phyloP scores from a whole-genome alignment of 2,329 filamentous ascomycete genomes.

The Microdochium nivale region DNA sequence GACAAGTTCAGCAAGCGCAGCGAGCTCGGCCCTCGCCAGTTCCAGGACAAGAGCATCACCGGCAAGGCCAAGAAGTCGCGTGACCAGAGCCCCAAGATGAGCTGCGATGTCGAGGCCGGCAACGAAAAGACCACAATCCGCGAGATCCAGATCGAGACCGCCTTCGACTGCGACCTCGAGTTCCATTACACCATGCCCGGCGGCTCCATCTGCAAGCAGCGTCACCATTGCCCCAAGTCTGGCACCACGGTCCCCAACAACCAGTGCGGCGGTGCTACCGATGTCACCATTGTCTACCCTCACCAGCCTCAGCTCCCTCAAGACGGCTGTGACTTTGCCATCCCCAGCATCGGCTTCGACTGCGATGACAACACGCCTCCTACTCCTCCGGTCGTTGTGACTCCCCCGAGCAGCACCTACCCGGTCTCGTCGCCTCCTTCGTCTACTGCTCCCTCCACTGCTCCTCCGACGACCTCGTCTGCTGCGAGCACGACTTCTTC shows the following conservation, averaged over 20 bases:
- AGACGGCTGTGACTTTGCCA: slow-evolving; percentile 58
- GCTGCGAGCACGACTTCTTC: slow-evolving; percentile 13
- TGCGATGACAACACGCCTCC: slow-evolving; percentile 39
- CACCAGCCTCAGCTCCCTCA: slow-evolving; percentile 48
- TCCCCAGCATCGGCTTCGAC: slow-evolving; percentile 69
- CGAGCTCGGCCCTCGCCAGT: slow-evolving; percentile 39
- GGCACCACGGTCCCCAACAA: slow-evolving; percentile 70
- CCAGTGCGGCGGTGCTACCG: slow-evolving; percentile 86
- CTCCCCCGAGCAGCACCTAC: slow-evolving; percentile 7
- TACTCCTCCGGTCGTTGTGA: slow-evolving; percentile 7
- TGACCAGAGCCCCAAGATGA: slow-evolving; percentile 48
- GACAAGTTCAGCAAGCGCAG: slow-evolving; percentile 51
- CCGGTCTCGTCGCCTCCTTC: slow-evolving; percentile 12
- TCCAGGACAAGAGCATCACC: slow-evolving; percentile 52
- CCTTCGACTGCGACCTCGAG: slow-evolving; percentile 71
- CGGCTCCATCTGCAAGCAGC: slow-evolving; percentile 74
- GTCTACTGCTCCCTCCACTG: too few relatives aligned
- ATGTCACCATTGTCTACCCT: slow-evolving; percentile 63
- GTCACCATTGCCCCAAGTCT: slow-evolving; percentile 53
- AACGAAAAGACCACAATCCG: slow-evolving; percentile 64
- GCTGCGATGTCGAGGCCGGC: slow-evolving; percentile 31
- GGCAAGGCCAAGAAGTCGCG: slow-evolving; percentile 40
- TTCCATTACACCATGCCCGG: slow-evolving; percentile 85
- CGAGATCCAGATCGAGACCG: slow-evolving; percentile 62
- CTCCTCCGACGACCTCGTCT: slow-evolving; percentile 1